Base-by-base conservation (phyloP, 2,329 filamentous ascomycete species). In the Thelonectria olida region DNA sequence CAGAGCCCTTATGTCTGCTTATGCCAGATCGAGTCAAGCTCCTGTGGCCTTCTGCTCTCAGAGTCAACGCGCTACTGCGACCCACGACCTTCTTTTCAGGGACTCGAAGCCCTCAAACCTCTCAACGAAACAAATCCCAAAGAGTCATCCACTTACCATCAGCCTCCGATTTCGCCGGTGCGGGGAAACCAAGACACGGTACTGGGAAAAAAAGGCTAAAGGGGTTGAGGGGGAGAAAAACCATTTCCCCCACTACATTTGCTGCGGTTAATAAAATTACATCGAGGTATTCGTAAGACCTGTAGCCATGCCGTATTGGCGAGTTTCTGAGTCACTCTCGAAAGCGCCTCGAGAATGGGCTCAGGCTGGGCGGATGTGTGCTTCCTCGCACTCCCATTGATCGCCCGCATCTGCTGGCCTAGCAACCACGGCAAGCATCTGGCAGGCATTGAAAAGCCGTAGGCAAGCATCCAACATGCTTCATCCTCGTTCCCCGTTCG, bases 101-200 rank as follows among this genome's bases (percentile, higher is more conserved):
- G 58, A 51, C 58, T 72, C 54, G 69, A 70, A 72, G 66, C 58
- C 61, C 47, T 62, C 61, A 47, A 64, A 50, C 47, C 34, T 59
- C 65, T 42, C 64, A 41, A 62, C 58, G 47, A 58, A 56, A 42
- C 47, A 55, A 27, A 17, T 34, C 59, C 54, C 53, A 67, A 66
- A 62, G 69, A 71, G 67, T 71, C 67, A 72, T 64, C 58, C 44
- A 60, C 64, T 48, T 42, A 45, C 50, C 22, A 34, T 44, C 61
- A 28, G 49, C 50, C 64, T 72, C 69, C 69, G 69, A 72, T 72
- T 66, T 71, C 69, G 69, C 69, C 65, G 47, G 49, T 62, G 61
- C 62, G 62, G 67, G 69, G 65, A 56, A 53, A 54, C 42, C 65
- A 50, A 55, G 52, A 36, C 34, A 56, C 56, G 38, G 48, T 58